Evolutionary conservation across 208 protist species (phyloP).

Genomic region (Wallacemonas rigidus): DNA sequence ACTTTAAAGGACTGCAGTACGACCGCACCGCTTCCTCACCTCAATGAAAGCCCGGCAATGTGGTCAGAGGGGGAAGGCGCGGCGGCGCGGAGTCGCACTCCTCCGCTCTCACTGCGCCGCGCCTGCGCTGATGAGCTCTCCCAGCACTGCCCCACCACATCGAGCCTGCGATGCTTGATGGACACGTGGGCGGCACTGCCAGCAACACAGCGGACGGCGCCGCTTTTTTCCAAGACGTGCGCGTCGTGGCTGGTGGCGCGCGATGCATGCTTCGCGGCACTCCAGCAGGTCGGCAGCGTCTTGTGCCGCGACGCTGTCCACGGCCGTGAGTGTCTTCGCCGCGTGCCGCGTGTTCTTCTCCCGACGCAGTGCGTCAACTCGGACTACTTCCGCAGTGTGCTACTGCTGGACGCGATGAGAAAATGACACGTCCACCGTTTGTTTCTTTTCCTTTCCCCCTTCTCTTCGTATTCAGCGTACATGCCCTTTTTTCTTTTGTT

Average conservation of each 20-base stretch:
- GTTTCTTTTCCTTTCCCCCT: slow-evolving; percentile 11
- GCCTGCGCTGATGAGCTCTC: slow-evolving; percentile 22
- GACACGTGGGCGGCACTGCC: slow-evolving; percentile 7
- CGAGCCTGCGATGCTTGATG: slow-evolving; percentile 22
- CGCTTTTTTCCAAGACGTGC: slow-evolving; percentile 39
- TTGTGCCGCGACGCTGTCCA: slow-evolving; percentile 30
- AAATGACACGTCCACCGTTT: slow-evolving; percentile 13
- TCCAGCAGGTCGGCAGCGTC: slow-evolving; percentile 28
- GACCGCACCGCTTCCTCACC: background rate
- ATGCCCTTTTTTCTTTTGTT: slow-evolving; percentile 8
- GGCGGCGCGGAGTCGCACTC: background rate
- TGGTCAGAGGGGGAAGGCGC: background rate
- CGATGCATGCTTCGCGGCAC: slow-evolving; percentile 50
- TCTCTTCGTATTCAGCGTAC: slow-evolving; percentile 12
- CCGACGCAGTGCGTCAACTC: slow-evolving; percentile 54
- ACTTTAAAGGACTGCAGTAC: background rate
- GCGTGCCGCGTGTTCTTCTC: slow-evolving; percentile 36
- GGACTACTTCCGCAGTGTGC: slow-evolving; percentile 79
- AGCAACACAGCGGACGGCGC: background rate
- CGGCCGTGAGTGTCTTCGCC: slow-evolving; percentile 65
- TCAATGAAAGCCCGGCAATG: background rate
- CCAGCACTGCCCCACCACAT: slow-evolving; percentile 11
- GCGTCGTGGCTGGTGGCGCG: slow-evolving; percentile 60
- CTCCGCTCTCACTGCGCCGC: slow-evolving; percentile 17
- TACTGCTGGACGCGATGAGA: slow-evolving; percentile 38